Conservation (phyloP, 1,284 basidiomycete genomes). For the Apiotrichum akiyoshidainum region DNA sequence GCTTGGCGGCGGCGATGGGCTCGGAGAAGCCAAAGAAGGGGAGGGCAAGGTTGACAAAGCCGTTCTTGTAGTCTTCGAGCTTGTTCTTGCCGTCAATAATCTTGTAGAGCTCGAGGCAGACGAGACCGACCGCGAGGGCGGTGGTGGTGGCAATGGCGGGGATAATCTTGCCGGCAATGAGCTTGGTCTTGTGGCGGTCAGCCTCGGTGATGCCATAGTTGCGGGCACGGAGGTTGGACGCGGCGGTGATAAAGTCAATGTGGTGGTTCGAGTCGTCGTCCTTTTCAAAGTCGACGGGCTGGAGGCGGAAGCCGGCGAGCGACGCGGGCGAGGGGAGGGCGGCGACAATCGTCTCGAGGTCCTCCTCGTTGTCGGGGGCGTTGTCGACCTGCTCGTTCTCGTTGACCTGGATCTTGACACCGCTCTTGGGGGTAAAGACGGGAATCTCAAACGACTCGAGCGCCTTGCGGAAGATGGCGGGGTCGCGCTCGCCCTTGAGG, state of each 20-base stretch:
- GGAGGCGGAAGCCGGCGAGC: conserved; percentile 89
- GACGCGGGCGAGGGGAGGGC: conserved; percentile 82
- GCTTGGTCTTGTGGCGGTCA: conserved; percentile 92
- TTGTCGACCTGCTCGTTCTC: conserved; percentile 81
- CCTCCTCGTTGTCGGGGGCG: conserved; percentile 56
- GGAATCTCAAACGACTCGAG: conserved; percentile 83
- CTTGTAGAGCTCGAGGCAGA: conserved; percentile 98
- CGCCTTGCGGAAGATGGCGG: conserved; percentile 74
- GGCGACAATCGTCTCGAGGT: conserved; percentile 60
- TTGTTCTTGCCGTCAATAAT: conserved; percentile 92
- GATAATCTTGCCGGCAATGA: conserved; percentile 99
- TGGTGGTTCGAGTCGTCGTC: conserved; percentile 98
- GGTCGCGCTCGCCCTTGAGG: conserved; percentile 82
- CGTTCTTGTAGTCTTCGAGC: conserved; percentile 95
- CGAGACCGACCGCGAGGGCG: conserved; percentile 87
- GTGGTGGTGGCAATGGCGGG: conserved; percentile 99
- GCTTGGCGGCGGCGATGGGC: conserved; percentile 87
- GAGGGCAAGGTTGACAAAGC: conserved; percentile 94
- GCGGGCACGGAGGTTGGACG: conserved; percentile 92
- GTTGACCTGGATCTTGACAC: conserved; percentile 90
- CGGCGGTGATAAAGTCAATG: conserved; percentile 98
- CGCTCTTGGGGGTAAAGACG: conserved; percentile 88
- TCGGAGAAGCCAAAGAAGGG: conserved; percentile 99
- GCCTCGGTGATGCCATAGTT: conserved; percentile 91
- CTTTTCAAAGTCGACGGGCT: conserved; percentile 97